Base-by-base conservation (phyloP, 2,329 filamentous ascomycete genomes). In the Aspergillus hiratsukae region DNA sequence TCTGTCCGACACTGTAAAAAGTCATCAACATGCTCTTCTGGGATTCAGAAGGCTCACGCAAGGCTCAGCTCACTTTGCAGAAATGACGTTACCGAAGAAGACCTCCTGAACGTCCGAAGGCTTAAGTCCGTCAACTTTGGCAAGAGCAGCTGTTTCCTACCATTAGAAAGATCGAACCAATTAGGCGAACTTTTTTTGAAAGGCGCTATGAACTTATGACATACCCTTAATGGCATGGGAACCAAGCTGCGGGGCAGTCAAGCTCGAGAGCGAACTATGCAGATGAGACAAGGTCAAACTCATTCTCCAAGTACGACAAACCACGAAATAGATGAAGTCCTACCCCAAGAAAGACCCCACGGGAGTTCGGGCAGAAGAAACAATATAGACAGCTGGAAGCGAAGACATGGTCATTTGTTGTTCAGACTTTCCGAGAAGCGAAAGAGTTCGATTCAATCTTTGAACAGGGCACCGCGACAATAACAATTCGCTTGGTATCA, bases 1-100 rank as follows among this genome's bases (percentile, higher is more conserved):
- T 96, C 79, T 99, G 94, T 63, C 94, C 94, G 66, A 97, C 84
- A 75, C 92, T 96, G 49, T 17, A 49, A 49, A 59, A 66, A 61
- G 59, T 14, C 54, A 46, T 61, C 27, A 59, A 50, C 40, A 55
- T 51, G 51, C 51, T 49, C 7, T 40, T 51, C 43, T 10, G 37
- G 51, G 40, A 37, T 29, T 35, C 49, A 54, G 37, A 45, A 23
- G 31, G 41, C 35, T 49, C 49, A 29, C 19, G 54, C 43, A 52
- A 61, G 40, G 14, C 17, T 19, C 17, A 40, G 70, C 82, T 68
- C 83, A 96, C 92, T 93, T 92, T 75, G 93, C 94, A 58, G 92
- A 96, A 69, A 99, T 84, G 65, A 99, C 94, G 81, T 99, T 99
- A 76, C 94, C 94, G 72, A 97, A 95, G 82, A 94, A 95, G 72